These are phyloP conservation scores for Ustilago esculenta DNA, from an alignment of 1,284 basidiomycete genomes.

Conservation along the genomic window DNA sequence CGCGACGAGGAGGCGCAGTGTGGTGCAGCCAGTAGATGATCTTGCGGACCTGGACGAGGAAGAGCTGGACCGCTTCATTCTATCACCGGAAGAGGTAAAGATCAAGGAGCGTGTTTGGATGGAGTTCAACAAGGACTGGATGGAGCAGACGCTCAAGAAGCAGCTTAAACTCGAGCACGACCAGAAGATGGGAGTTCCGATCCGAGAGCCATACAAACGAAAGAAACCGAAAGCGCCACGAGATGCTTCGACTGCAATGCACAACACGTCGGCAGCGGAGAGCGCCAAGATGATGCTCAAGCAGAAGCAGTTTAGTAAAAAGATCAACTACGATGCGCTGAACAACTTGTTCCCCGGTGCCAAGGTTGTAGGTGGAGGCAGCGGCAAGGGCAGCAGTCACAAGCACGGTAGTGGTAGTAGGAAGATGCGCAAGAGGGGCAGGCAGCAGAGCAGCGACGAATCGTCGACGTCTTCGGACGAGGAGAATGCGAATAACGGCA, in stretches of 20 bases:
- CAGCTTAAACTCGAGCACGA: constrained; percentile 65
- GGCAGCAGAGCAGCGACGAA: constrained; percentile 30
- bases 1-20: constrained; percentile 5
- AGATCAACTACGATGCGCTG: constrained; percentile 66
- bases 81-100: constrained; percentile 84
- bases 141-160: constrained; percentile 74
- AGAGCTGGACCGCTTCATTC: constrained; percentile 83
- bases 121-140: constrained; percentile 91
- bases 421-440: constrained; percentile 23
- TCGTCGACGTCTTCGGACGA: constrained; percentile 31
- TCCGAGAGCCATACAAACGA: constrained; percentile 51
- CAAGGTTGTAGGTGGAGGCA: constrained; percentile 27
- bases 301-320: constrained; percentile 61
- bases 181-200: constrained; percentile 61
- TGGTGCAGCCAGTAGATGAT: constrained; percentile 36
- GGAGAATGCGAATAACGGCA: constrained; percentile 12
- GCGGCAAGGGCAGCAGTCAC: constrained; percentile 11
- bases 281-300: constrained; percentile 64
- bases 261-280: constrained; percentile 60
- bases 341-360: constrained; percentile 58
- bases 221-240: constrained; percentile 59
- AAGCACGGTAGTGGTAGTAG: constrained; percentile 3
- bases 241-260: constrained; percentile 57
- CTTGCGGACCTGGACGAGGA: constrained; percentile 78
- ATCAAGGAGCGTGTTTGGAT: constrained; percentile 97